A percentile compares a stretch with the other conserved stretches of the same genome.
These are phyloP conservation scores for Solanum chaucha DNA, from an alignment of 257 asterid species.

Conservation along the genomic window DNA sequence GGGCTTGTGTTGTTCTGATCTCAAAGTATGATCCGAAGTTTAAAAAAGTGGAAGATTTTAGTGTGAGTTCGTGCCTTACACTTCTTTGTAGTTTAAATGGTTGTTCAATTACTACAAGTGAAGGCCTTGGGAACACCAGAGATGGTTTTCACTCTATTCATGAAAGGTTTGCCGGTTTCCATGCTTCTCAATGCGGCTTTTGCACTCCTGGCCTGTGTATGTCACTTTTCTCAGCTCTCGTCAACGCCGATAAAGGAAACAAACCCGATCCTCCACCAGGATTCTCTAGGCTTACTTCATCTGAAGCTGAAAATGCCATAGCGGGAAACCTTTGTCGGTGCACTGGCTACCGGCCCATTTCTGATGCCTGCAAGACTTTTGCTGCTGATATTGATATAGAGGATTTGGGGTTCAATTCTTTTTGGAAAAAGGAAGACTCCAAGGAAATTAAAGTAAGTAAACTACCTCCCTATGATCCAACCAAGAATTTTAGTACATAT, in stretches of 20 bases:
- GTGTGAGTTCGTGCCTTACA: slow-evolving; percentile 56
- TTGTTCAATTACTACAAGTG: slow-evolving; percentile 58
- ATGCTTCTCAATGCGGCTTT: slow-evolving; percentile 79
- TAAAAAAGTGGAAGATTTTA: slow-evolving; percentile 27
- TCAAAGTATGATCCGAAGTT: slow-evolving; percentile 38
- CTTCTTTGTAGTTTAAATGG: slow-evolving; percentile 64
- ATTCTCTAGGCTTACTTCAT: slow-evolving; percentile 47
- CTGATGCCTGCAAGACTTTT: slow-evolving; percentile 69
- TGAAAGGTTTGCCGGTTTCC: slow-evolving; percentile 64
- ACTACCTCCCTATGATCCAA: slow-evolving; percentile 36
- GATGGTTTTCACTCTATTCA: slow-evolving; percentile 75
- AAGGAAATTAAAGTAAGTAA: slow-evolving; percentile 15
- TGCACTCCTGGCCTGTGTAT: slow-evolving; percentile 83
- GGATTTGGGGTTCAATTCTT: slow-evolving; percentile 63
- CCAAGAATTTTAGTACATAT: slow-evolving; percentile 14
- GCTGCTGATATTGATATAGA: slow-evolving; percentile 61
- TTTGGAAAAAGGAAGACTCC: slow-evolving; percentile 40
- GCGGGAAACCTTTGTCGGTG: slow-evolving; percentile 69
- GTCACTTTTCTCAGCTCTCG: slow-evolving; percentile 61
- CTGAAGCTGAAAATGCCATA: slow-evolving; percentile 60
- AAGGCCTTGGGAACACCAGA: slow-evolving; percentile 69
- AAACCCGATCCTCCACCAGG: slow-evolving; percentile 31
- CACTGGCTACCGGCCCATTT: slow-evolving; percentile 70
- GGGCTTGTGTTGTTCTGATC: slow-evolving; percentile 66
- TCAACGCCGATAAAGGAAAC: slow-evolving; percentile 33